phyloP scores from a whole-genome alignment of 768 basidiomycete species.

The Suillus hirtellus region DNA sequence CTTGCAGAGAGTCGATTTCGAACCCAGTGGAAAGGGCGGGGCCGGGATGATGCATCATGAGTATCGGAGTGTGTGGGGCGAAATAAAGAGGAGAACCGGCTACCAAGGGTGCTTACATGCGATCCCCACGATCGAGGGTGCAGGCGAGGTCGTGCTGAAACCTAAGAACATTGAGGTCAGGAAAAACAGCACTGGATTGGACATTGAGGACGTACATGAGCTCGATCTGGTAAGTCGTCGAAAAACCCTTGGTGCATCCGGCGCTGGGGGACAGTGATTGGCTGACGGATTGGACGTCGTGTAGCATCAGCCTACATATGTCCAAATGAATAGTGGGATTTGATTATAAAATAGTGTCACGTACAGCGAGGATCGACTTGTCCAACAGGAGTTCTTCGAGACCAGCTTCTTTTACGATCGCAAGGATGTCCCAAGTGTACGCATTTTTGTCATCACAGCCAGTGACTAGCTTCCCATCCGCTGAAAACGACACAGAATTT shows the following conservation, averaged over 20 bases:
- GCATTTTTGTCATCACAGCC: rapidly evolving
- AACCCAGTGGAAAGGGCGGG: neutral
- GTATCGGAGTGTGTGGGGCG: neutral
- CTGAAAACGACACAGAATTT: neutral
- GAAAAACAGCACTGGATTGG: no score
- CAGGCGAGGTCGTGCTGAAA: no score
- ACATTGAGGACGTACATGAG: no score
- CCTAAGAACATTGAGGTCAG: no score
- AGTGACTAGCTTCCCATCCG: neutral
- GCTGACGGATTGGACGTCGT: neutral
- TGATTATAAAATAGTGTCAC: neutral
- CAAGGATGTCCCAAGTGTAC: neutral
- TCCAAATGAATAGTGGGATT: neutral
- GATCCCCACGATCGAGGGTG: no score
- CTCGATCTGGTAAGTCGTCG: no score
- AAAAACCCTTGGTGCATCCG: neutral
- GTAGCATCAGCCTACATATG: neutral
- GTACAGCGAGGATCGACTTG: neutral
- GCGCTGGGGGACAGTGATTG: neutral
- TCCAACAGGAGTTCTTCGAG: neutral
- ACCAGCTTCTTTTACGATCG: neutral
- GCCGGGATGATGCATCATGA: no score
- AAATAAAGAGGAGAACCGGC: no score
- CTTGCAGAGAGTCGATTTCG: neutral
- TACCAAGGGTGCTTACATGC: no score